A percentile compares a stretch with the other conserved stretches of the same genome.
Evolutionary conservation across 176 grass and related monocot species (phyloP).

Genomic region (Poa pratensis): DNA sequence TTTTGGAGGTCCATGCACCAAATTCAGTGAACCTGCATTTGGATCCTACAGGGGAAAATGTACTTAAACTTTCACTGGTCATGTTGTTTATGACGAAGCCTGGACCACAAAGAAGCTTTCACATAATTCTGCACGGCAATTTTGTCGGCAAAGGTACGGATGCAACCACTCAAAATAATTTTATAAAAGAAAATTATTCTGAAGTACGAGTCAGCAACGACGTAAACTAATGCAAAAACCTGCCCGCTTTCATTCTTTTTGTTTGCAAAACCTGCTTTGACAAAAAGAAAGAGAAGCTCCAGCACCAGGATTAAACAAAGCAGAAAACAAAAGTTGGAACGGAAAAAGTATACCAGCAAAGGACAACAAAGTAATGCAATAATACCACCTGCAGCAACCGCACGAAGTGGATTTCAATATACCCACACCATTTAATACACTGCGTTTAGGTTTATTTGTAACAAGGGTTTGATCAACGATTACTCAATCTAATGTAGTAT

Average conservation of each 20-base stretch:
- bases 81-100: neutral
- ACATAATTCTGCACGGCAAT: neutral
- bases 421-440: neutral
- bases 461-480: neutral
- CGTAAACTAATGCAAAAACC: neutral
- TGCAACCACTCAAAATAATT: neutral
- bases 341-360: neutral
- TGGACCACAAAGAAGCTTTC: neutral
- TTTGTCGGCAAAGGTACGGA: neutral
- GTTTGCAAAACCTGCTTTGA: constrained; percentile 15
- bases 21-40: constrained; percentile 2
- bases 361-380: constrained; percentile 34
- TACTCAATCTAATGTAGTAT: neutral
- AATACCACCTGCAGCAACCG: neutral
- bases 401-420: neutral
- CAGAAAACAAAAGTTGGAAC: neutral
- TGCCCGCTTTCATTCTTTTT: neutral
- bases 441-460: neutral
- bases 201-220: neutral
- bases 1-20: neutral
- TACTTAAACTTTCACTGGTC: neutral
- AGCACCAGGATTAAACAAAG: constrained; percentile 25
- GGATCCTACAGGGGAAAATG: neutral
- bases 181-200: neutral
- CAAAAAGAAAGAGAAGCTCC: constrained; percentile 12